phyloP scores from a whole-genome alignment of 192 early-diverging fungal genomes.

The Gamsiella multidivaricata region DNA sequence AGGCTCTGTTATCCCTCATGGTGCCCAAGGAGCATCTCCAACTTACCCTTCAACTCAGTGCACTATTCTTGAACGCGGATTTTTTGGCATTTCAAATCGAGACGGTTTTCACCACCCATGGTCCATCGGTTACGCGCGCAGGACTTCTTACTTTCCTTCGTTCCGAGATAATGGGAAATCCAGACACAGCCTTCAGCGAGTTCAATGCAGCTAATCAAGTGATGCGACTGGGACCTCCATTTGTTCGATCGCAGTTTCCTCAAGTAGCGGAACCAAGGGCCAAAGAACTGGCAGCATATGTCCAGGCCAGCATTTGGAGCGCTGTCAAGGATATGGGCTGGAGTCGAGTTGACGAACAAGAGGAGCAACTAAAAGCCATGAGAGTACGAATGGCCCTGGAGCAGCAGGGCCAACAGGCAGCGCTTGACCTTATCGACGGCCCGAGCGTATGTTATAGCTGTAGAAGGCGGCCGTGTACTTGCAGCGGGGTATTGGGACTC shows the following conservation, averaged over 20 bases:
- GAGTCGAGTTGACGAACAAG: neutral
- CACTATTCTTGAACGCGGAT: neutral
- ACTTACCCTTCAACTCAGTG: neutral
- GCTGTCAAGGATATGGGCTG: slow-evolving; percentile 17
- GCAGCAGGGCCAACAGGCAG: slow-evolving; percentile 18
- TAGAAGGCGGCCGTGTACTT: slow-evolving; percentile 13
- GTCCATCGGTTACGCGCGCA: slow-evolving; percentile 25
- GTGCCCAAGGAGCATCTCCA: neutral
- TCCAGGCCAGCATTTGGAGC: slow-evolving; percentile 4
- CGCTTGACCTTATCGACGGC: slow-evolving; percentile 33
- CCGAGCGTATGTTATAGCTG: slow-evolving; percentile 22
- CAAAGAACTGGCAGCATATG: slow-evolving; percentile 11
- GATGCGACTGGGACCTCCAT: slow-evolving; percentile 20
- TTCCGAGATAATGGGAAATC: slow-evolving; percentile 32
- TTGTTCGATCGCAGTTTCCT: slow-evolving; percentile 37
- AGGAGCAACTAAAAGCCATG: slow-evolving; percentile 17
- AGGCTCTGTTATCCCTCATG: slow-evolving; percentile 9
- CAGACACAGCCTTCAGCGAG: slow-evolving; percentile 14
- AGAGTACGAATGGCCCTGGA: slow-evolving; percentile 7
- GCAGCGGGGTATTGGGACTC: too few relatives aligned
- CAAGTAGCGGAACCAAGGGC: slow-evolving; percentile 17
- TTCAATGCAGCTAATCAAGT: slow-evolving; percentile 16
- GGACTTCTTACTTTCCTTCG: slow-evolving; percentile 33
- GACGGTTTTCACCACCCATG: slow-evolving; percentile 30
- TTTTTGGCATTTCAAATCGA: slow-evolving; percentile 26